These are phyloP conservation scores for Aspergillus affinis DNA, from an alignment of 495 filamentous ascomycete genomes.

Conservation along the genomic window DNA sequence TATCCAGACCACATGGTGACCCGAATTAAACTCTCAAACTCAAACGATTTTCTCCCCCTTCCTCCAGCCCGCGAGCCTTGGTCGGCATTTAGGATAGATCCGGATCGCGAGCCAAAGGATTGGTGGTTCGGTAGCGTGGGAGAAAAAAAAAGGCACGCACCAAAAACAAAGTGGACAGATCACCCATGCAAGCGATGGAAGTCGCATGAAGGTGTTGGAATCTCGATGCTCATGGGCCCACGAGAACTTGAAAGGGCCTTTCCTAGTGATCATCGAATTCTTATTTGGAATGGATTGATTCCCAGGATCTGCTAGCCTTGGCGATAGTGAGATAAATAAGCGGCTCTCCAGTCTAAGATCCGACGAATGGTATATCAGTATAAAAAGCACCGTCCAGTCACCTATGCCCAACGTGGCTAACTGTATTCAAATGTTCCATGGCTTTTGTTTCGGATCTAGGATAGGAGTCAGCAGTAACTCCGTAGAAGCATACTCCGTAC, in stretches of 20 bases:
- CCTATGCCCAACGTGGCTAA: conserved; percentile 12
- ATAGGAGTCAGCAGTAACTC: conserved; percentile 9
- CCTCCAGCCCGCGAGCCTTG: neutral
- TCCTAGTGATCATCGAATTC: conserved; percentile 12
- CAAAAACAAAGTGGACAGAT: conserved; percentile 2
- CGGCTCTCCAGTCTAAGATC: conserved; percentile 19
- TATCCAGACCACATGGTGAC: conserved; percentile 21
- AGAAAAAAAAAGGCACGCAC: conserved; percentile 3
- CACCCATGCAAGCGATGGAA: conserved; percentile 2
- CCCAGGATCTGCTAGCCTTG: conserved; percentile 21
- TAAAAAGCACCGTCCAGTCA: conserved; percentile 13
- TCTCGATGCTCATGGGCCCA: conserved; percentile 5
- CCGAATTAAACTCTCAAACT: neutral
- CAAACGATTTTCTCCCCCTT: neutral
- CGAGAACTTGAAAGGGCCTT: conserved; percentile 8
- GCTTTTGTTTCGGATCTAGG: conserved; percentile 17
- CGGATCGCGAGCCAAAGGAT: neutral
- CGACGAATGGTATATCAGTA: conserved; percentile 16
- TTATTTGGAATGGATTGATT: conserved; percentile 14
- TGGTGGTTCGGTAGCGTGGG: neutral
- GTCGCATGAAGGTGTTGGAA: conserved; percentile 4
- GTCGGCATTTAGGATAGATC: conserved; percentile 8
- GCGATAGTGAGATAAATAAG: conserved; percentile 16
- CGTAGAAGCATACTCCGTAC: conserved; percentile 8
- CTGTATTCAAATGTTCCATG: conserved; percentile 11